A percentile compares a stretch with the other conserved stretches of the same genome.
Evolutionary conservation across 2,329 filamentous ascomycete species (phyloP).

Genomic region (Beauveria medogensis): DNA sequence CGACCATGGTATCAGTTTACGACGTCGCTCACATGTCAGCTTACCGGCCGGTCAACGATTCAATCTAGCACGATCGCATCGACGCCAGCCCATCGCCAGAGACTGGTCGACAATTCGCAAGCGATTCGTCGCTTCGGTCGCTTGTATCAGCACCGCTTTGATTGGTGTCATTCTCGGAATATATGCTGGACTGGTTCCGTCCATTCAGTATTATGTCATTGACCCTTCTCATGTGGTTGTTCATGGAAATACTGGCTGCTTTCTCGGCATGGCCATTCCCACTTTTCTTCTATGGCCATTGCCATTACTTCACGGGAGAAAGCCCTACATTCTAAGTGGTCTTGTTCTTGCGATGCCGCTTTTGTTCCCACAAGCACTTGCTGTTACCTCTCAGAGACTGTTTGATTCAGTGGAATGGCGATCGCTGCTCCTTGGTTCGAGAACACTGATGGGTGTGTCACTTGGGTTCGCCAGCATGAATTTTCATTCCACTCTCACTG

Average conservation of each 20-base stretch:
- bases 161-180: constrained; percentile 65
- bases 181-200: constrained; percentile 70
- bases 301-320: constrained; percentile 66
- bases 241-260: constrained; percentile 66
- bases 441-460: constrained; percentile 57
- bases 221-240: constrained; percentile 61
- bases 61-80: constrained; percentile 46
- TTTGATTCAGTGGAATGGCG: constrained; percentile 49
- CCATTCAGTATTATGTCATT: constrained; percentile 68
- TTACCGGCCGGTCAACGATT: constrained; percentile 41
- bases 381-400: constrained; percentile 48
- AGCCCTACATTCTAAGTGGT: constrained; percentile 65
- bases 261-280: constrained; percentile 60
- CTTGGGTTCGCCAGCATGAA: constrained; percentile 75
- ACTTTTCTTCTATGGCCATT: constrained; percentile 67
- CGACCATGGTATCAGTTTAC: constrained; percentile 35
- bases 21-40: constrained; percentile 46
- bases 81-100: constrained; percentile 58
- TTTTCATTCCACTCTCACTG: constrained; percentile 60
- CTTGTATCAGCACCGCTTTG: constrained; percentile 65
- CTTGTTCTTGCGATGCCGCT: constrained; percentile 63
- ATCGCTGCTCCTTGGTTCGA: constrained; percentile 52
- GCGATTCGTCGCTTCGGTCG: constrained; percentile 57
- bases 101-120: constrained; percentile 64
- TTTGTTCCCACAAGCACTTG: constrained; percentile 66